phyloP scores from a whole-genome alignment of 495 filamentous ascomycete species.

The Cryomyces antarcticus region DNA sequence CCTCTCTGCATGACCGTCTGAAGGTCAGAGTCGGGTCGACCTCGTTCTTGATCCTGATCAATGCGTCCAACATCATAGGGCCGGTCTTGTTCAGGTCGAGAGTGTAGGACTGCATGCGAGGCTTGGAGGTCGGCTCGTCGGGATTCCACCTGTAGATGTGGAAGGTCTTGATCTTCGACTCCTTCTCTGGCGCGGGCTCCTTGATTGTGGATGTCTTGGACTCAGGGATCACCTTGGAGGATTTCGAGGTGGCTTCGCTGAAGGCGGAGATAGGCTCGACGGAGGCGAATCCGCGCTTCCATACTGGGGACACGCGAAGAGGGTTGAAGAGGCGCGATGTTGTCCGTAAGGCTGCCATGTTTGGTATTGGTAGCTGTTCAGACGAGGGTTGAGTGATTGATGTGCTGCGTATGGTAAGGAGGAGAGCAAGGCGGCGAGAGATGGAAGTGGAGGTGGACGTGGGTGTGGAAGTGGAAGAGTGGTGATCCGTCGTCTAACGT shows the following conservation, averaged over 20 bases:
- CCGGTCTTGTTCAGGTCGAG: slow-evolving; percentile 96
- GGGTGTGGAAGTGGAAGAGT: too few species aligned
- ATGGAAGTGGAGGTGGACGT: too few species aligned
- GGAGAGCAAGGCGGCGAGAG: too few species aligned
- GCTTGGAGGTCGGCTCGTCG: slow-evolving; percentile 74
- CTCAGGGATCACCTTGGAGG: slow-evolving; percentile 17
- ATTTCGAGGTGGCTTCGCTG: slow-evolving; percentile 17
- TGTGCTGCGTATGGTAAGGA: too few species aligned
- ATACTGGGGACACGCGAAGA: background rate
- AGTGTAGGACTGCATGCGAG: slow-evolving; percentile 81
- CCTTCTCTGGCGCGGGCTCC: slow-evolving; percentile 31
- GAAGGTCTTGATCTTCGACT: slow-evolving; percentile 72
- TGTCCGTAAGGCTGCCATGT: too few species aligned
- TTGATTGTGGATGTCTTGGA: slow-evolving; percentile 32
- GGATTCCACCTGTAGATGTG: slow-evolving; percentile 99
- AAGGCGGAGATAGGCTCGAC: slow-evolving; percentile 25
- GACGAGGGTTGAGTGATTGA: too few species aligned
- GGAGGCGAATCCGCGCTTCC: slow-evolving; percentile 27
- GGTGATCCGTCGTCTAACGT: too few species aligned
- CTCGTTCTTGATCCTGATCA: slow-evolving; percentile 98
- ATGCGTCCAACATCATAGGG: slow-evolving; percentile 90
- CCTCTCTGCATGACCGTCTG: slow-evolving; percentile 84
- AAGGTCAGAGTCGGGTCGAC: slow-evolving; percentile 92
- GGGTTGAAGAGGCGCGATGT: too few species aligned
- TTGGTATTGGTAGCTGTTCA: too few species aligned